Percentiles rank a stretch among this genome's conserved stretches.
Evolutionary conservation across 257 asterid genomes (phyloP).

Genomic region (Pogostemon cablin): DNA sequence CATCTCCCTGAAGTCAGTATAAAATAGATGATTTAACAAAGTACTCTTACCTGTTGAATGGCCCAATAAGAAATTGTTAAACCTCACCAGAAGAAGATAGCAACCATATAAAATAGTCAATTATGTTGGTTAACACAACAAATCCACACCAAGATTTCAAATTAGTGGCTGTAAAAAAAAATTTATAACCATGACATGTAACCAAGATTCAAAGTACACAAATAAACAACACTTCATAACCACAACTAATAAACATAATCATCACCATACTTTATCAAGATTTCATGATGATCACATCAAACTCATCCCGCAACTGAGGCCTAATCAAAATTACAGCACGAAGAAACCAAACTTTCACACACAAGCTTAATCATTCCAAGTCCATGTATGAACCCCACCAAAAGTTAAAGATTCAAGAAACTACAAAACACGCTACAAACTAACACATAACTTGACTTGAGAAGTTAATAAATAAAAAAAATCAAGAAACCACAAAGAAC

Average conservation of each 20-base stretch:
- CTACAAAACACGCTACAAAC: too few relatives aligned
- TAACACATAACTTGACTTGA: too few relatives aligned
- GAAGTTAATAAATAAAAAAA: too few relatives aligned
- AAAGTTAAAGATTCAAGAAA: background rate
- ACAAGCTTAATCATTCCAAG: background rate
- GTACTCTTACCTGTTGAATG: slow-evolving; percentile 49
- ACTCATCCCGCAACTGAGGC: background rate
- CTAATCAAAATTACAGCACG: background rate
- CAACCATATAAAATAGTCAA: background rate
- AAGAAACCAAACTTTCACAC: slow-evolving; percentile 11
- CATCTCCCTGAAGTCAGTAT: slow-evolving; percentile 51
- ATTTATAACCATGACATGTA: too few relatives aligned
- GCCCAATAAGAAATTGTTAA: background rate
- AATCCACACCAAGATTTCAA: background rate
- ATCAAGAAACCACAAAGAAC: too few relatives aligned
- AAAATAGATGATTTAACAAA: slow-evolving; percentile 48
- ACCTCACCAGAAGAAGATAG: background rate
- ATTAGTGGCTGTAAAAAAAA: too few relatives aligned
- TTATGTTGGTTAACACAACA: background rate
- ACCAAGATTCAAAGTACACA: too few relatives aligned
- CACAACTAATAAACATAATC: background rate
- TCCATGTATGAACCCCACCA: background rate
- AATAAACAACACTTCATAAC: background rate
- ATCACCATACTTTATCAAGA: slow-evolving; percentile 22
- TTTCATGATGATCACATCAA: background rate